These are phyloP conservation scores for Hanseniaspora hatyaiensis DNA, from an alignment of 805 yeast genomes.

Conservation along the genomic window DNA sequence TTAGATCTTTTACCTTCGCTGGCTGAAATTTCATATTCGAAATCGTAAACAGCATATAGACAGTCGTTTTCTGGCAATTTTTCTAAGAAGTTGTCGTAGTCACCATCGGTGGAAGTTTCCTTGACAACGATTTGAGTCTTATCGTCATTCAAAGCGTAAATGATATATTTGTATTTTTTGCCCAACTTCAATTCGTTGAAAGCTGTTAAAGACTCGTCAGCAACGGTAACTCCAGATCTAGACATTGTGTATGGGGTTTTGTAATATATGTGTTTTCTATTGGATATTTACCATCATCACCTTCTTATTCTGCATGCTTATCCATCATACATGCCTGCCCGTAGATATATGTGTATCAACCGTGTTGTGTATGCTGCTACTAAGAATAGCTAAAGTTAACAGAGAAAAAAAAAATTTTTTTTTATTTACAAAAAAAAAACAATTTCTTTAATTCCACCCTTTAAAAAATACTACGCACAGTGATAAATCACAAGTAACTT, in stretches of 20 bases:
- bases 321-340: too few relatives aligned
- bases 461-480: too few relatives aligned
- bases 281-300: too few relatives aligned
- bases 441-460: not conserved
- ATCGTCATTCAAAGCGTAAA: constrained; percentile 67
- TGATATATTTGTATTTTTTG: constrained; percentile 71
- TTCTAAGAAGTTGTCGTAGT: constrained; percentile 77
- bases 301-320: not conserved
- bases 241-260: constrained; percentile 2
- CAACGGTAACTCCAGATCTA: constrained; percentile 55
- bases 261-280: too few relatives aligned
- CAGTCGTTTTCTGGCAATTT: constrained; percentile 92
- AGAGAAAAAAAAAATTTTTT: too few relatives aligned
- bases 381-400: too few relatives aligned
- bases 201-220: constrained; percentile 83
- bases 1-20: constrained; percentile 91
- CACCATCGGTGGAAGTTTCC: constrained; percentile 59
- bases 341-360: too few relatives aligned
- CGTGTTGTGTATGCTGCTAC: too few relatives aligned
- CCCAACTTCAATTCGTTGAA: constrained; percentile 95
- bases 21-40: constrained; percentile 78
- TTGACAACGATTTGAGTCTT: constrained; percentile 88
- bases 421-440: too few relatives aligned
- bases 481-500: not conserved
- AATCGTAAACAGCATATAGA: constrained; percentile 92